Evolutionary conservation across 148 eudicot genomes (phyloP).

Genomic region (Selenicereus undatus): DNA sequence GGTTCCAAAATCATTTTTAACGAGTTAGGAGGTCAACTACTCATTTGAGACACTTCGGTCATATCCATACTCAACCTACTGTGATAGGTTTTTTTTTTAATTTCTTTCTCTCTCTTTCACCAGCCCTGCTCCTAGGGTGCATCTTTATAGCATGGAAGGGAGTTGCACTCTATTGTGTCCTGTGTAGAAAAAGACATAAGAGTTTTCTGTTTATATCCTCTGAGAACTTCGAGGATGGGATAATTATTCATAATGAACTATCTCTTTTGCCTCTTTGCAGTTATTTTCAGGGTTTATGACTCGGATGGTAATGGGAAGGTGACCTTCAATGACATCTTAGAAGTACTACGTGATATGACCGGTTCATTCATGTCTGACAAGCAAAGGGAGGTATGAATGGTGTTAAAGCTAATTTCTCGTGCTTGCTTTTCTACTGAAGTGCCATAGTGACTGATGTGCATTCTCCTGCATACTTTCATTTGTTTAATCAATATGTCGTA

Average conservation of each 20-base stretch:
- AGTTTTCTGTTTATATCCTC: too few species aligned
- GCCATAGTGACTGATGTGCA: not conserved
- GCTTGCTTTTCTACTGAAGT: not conserved
- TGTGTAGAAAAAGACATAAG: not conserved
- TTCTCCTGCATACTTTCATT: not conserved
- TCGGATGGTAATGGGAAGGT: constrained; percentile 87
- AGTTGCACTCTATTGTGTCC: not conserved
- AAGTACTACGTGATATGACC: constrained; percentile 75
- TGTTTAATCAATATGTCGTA: not conserved
- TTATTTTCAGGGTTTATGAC: constrained; percentile 85
- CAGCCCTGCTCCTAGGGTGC: not conserved
- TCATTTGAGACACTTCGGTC: not conserved
- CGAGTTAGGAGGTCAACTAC: not conserved
- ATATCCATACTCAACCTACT: not conserved
- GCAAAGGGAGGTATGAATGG: constrained; percentile 75
- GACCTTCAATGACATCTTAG: constrained; percentile 65
- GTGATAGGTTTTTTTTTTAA: not conserved
- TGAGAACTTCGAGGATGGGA: too few species aligned
- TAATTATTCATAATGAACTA: not conserved
- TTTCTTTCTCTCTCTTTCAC: too few species aligned
- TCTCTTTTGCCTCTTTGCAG: constrained; percentile 28
- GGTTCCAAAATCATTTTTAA: too few species aligned
- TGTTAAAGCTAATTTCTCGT: not conserved
- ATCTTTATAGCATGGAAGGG: not conserved
- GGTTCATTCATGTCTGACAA: constrained; percentile 83